Evolutionary conservation across 148 eudicot species (phyloP).

Genomic region (Camellia japonica): DNA sequence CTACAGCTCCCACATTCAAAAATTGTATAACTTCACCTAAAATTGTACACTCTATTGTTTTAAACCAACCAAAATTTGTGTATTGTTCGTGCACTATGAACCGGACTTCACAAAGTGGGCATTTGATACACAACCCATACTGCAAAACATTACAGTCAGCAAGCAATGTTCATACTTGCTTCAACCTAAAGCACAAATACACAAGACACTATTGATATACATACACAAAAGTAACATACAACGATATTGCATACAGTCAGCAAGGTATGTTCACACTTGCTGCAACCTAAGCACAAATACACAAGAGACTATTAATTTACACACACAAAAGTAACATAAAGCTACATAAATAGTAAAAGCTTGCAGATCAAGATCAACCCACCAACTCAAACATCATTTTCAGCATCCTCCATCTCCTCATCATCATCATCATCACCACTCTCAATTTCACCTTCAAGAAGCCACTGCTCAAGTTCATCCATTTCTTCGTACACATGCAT

Average conservation of each 20-base stretch:
- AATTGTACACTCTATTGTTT: too few species aligned
- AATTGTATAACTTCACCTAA: too few species aligned
- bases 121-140: too few species aligned
- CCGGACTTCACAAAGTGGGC: too few species aligned
- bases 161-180: too few species aligned
- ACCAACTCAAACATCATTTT: constrained; percentile 24
- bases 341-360: background rate
- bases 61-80: too few species aligned
- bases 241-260: background rate
- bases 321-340: background rate
- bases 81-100: too few species aligned
- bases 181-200: too few species aligned
- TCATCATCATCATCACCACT: constrained; percentile 55
- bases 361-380: constrained; percentile 16
- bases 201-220: too few species aligned
- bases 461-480: constrained; percentile 86
- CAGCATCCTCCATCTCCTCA: constrained; percentile 66
- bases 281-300: background rate
- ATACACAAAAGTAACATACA: too few species aligned
- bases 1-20: too few species aligned
- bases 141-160: too few species aligned
- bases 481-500: constrained; percentile 75
- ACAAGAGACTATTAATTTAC: background rate
- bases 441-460: constrained; percentile 57
- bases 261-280: background rate